phyloP scores from a whole-genome alignment of 768 basidiomycete genomes.

The Rossbeevera mucosa region DNA sequence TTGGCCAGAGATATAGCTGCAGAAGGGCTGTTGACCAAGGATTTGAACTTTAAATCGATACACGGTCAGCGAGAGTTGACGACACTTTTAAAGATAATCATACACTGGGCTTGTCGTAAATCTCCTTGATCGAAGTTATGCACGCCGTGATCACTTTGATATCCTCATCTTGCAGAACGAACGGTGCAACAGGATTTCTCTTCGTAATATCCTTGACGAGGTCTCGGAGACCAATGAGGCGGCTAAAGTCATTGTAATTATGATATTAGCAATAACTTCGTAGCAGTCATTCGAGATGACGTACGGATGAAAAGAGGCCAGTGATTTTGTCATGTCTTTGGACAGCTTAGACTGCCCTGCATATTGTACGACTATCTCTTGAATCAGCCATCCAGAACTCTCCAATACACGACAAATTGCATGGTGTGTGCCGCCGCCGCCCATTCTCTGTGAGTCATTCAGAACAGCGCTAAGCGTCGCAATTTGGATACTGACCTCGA shows the following conservation, averaged over 20 bases:
- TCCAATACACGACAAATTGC: conserved; percentile 12
- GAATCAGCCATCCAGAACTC: conserved; percentile 11
- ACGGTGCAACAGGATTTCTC: conserved; percentile 2
- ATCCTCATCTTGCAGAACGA: conserved; percentile 9
- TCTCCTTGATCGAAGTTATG: conserved; percentile 6
- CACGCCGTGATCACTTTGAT: conserved; percentile 7
- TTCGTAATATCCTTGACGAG: conserved; percentile 6
- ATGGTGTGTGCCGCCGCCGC: conserved; percentile 13
- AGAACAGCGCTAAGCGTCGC: background rate
- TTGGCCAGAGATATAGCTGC: background rate
- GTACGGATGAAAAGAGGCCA: conserved; percentile 7
- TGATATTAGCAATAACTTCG: background rate
- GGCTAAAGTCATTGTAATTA: conserved; percentile 1
- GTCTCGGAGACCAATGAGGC: conserved; percentile 4
- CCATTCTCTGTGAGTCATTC: conserved; percentile 1
- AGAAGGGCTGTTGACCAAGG: background rate
- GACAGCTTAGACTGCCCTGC: background rate
- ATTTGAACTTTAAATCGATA: background rate
- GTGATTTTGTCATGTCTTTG: background rate
- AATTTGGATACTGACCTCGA: conserved; percentile 4
- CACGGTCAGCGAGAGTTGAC: background rate
- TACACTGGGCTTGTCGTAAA: background rate
- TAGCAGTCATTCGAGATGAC: background rate
- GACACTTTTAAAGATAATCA: background rate
- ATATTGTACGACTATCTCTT: conserved; percentile 6